Percentiles rank a stretch among this genome's conserved stretches.
These are phyloP conservation scores for Solanum pennellii DNA, from an alignment of 257 asterid species.

Conservation along the genomic window DNA sequence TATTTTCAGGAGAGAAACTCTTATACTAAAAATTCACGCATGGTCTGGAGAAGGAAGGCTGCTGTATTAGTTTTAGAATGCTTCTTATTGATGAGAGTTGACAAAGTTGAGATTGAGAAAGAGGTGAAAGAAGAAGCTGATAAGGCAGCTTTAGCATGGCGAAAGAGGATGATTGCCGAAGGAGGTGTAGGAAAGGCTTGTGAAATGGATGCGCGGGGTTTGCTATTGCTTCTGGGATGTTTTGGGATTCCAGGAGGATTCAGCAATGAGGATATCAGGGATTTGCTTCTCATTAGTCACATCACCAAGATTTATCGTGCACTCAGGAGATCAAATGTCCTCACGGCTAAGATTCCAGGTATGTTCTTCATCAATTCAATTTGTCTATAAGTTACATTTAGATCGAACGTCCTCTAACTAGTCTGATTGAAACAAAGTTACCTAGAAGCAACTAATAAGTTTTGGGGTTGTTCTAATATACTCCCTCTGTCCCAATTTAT, in stretches of 20 bases:
- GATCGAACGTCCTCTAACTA: background rate
- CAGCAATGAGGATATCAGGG: conserved; percentile 46
- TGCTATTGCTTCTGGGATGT: conserved; percentile 59
- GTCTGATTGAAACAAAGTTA: background rate
- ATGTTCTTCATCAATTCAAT: background rate
- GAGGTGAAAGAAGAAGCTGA: conserved; percentile 47
- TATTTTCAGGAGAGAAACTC: conserved; percentile 61
- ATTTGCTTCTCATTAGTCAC: conserved; percentile 39
- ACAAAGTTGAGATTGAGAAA: conserved; percentile 19
- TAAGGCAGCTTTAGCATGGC: conserved; percentile 53
- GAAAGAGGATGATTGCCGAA: conserved; percentile 55
- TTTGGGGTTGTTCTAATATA: background rate
- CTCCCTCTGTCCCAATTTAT: background rate
- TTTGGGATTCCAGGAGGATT: conserved; percentile 51
- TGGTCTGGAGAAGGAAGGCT: conserved; percentile 57
- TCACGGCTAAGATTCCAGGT: conserved; percentile 59
- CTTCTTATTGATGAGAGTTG: conserved; percentile 38
- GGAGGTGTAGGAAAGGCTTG: conserved; percentile 52
- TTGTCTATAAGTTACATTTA: background rate
- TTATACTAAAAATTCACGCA: conserved; percentile 31
- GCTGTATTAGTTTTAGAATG: conserved; percentile 65
- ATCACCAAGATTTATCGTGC: conserved; percentile 38
- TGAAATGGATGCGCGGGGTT: conserved; percentile 71
- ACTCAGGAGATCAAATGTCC: conserved; percentile 38
- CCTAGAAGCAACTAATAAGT: background rate